Evolutionary conservation across 2,329 filamentous ascomycete genomes (phyloP), one percentile per base, ranked within the genome.

Genomic region (Pseudocercospora macadamiae): DNA sequence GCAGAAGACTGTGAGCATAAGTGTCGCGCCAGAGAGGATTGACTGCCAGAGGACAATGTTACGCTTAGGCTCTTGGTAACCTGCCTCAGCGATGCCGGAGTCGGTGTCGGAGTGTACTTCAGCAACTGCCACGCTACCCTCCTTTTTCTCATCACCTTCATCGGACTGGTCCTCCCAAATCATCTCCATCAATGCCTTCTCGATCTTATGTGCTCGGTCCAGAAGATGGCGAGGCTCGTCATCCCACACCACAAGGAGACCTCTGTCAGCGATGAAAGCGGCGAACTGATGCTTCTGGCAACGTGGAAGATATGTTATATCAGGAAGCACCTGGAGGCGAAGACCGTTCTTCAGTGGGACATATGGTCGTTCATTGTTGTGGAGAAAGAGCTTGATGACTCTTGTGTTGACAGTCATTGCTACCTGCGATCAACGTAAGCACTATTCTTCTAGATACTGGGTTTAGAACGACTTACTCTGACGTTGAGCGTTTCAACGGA

Each of bases 401-500:
- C 81, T 79, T 3, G 86, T 89, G 68, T 84, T 87, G 63, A 89
- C 79, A 3, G 87, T 89, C 82, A 89, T 87, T 51, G 86, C 86
- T 66, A 82, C 85, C 83, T 87, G 59, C n/a, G n/a, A n/a, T n/a
- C n/a, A n/a, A n/a, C n/a, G n/a, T n/a, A n/a, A n/a, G n/a, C n/a
- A n/a, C n/a, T n/a, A n/a, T n/a, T n/a, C n/a, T n/a, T n/a, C n/a
- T n/a, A n/a, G n/a, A n/a, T n/a, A n/a, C n/a, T n/a, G n/a, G n/a
- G n/a, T n/a, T n/a, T 32, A 18, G 16, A 37, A n/a, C 7, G 12
- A 73, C 78, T 64, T 76, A 84, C 83, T 69, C 77, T 75, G 55
- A 85, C 82, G 61, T 86, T 86, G 60, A 86, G 70, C 16, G 71
- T 69, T 53, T 75, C 66, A 10, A 83, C 71, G 26, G 80, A 76